Evolutionary conservation across 2,329 filamentous ascomycete genomes (phyloP), one percentile per base, ranked within the genome.

Genomic region (Cryphonectria carpinicola): DNA sequence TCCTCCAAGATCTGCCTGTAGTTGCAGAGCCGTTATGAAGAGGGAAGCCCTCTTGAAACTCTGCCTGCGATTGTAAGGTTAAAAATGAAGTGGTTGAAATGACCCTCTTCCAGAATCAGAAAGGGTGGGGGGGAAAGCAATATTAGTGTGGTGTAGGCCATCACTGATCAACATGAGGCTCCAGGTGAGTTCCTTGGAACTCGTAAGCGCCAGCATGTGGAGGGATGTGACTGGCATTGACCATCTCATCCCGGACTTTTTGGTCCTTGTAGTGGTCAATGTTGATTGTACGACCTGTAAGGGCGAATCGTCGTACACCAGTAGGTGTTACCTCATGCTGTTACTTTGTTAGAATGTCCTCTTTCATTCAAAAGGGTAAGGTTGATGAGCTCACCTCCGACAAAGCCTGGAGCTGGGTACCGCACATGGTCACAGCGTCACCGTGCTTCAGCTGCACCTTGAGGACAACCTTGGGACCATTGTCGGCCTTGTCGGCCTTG

Each of bases 341-440:
- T 17, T n/a, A n/a, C 8, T 28, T 22, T 43, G 68, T 80, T 67
- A 81, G 74, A 43, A 65, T 35, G 2, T 32, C 32, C 1, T 39
- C 32, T 25, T 1, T 4, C 28, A 64, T 22, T 56, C 10, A 4
- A 14, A 17, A 37, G 3, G 4, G 3, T 5, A 28, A 32, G 17
- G 3, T 28, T 28, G 37, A 32, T 35, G 6, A n/a, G 41, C 19
- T 52, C 74, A 84, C 85, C 73, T 91, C 88, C 68, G 89, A 89
- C 28, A 84, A 81, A 73, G 84, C 81, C 74, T 92, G 90, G 17
- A 92, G 86, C 0, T 81, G 79, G 0, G 80, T 80, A 22, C 70
- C 71, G 14, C 71, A 72, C 89, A 92, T 92, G 25, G 91, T 80
- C 2, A 89, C 83, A 14, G 92, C 85, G 75, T 92, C 90, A 0